These are phyloP conservation scores for Sporopachydermia quercuum DNA, from an alignment of 805 yeast species.

Conservation along the genomic window DNA sequence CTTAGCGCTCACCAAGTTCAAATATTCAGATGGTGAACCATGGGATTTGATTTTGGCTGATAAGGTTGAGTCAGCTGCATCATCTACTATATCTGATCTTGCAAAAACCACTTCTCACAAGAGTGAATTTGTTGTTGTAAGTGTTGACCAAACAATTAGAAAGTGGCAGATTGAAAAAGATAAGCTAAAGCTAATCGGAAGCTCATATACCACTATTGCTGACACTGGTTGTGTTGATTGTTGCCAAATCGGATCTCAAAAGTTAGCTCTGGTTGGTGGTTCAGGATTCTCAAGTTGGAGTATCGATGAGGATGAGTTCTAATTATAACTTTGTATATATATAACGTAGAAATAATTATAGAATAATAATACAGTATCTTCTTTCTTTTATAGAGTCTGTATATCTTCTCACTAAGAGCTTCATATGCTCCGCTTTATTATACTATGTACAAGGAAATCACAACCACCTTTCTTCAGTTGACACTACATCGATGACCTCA, in stretches of 20 bases:
- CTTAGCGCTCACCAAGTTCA: constrained; percentile 27
- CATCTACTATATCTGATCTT: constrained; percentile 73
- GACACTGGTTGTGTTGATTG: constrained; percentile 62
- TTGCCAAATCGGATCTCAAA: constrained; percentile 14
- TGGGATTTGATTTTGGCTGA: constrained; percentile 13
- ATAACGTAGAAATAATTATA: too few relatives aligned
- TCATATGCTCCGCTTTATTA: too few relatives aligned
- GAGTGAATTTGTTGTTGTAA: constrained; percentile 35
- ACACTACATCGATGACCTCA: too few relatives aligned
- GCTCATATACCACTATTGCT: constrained; percentile 65
- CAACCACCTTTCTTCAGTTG: too few relatives aligned
- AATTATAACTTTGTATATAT: too few relatives aligned
- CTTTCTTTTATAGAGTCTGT: too few relatives aligned
- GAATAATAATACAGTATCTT: too few relatives aligned
- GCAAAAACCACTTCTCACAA: constrained; percentile 12
- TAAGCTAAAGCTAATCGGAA: constrained; percentile 20
- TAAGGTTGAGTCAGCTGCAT: constrained; percentile 44
- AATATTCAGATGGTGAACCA: constrained; percentile 14
- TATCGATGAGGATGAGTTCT: constrained; percentile 1
- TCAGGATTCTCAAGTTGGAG: constrained; percentile 58
- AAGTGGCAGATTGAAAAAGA: constrained; percentile 37
- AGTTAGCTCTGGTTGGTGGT: constrained; percentile 50
- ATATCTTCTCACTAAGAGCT: too few relatives aligned
- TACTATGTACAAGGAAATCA: too few relatives aligned
- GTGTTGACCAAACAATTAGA: constrained; percentile 73